Base-by-base conservation (phyloP, 2,329 filamentous ascomycete species). In the Xylaria arbuscula region DNA sequence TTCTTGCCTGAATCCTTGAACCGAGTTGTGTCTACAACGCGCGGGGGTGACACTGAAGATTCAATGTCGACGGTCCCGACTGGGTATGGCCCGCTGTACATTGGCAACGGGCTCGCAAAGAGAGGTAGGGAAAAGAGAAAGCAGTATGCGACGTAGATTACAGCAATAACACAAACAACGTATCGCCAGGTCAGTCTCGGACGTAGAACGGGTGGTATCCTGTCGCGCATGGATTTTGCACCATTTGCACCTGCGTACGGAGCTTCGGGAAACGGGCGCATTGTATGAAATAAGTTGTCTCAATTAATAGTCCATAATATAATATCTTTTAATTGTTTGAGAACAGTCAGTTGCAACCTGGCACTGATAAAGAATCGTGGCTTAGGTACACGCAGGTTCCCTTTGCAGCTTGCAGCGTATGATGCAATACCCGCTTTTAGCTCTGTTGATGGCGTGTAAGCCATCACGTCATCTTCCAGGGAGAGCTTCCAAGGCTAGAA, bases 51-150 rank as follows among this genome's bases (percentile, higher is more conserved):
- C 19, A 78, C 73, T 3, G 79, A 75, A 13, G 71, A 71, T 67
- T 86, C 84, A 36, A 86, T 72, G 69, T 86, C 84, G 53, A 86
- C 76, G 13, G 82, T 76, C 28, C 84, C 84, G 22, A 86, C 84
- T 3, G 77, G 75, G 65, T 85, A 80, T 0, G 79, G 79, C 0
- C 84, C 84, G 10, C 80, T 81, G 72, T 85, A 84, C 22, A 74
- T 66, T 1, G 84, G 84, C 7, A 86, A 74, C 3, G 78, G 78
- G 28, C 81, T 81, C 0, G 83, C 82, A 66, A 86, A 80, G 17
- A 84, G 77, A 3, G 83, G 84, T 22, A 78, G 74, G 40, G 79
- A 78, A 48, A 78, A 78, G 54, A 83, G 6, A 59, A 80, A 77
- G 69, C 82, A 83, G 66, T 81, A 80, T 36, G 82, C 53, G 3